phyloP scores from a whole-genome alignment of 805 yeast genomes.

The Naumovozyma castellii region DNA sequence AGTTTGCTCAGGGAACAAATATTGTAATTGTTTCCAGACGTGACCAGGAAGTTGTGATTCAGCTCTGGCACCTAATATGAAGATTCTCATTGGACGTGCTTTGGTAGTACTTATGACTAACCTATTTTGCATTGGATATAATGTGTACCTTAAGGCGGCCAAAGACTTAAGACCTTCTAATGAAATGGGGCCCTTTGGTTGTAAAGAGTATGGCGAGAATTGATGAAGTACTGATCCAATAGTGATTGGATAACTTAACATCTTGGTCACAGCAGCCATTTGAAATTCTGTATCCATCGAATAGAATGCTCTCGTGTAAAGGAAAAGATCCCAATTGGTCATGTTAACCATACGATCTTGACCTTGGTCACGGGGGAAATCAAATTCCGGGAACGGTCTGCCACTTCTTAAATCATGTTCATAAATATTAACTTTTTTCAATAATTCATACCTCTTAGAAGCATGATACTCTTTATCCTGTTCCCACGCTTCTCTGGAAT shows the following conservation, averaged over 20 bases:
- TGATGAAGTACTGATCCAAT: constrained; percentile 76
- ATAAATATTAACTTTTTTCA: constrained; percentile 80
- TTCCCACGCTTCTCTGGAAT: constrained; percentile 82
- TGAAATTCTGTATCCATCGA: constrained; percentile 97
- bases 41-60: constrained; percentile 91
- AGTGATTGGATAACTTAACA: constrained; percentile 87
- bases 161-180: constrained; percentile 88
- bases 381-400: constrained; percentile 89
- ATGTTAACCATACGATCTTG: constrained; percentile 68
- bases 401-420: constrained; percentile 95
- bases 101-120: constrained; percentile 43
- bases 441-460: constrained; percentile 53
- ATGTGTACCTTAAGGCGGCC: constrained; percentile 84
- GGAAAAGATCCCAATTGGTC: constrained; percentile 83
- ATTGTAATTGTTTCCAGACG: constrained; percentile 90
- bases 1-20: constrained; percentile 69
- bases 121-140: constrained; percentile 49
- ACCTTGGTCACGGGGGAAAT: constrained; percentile 76
- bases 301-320: constrained; percentile 84
- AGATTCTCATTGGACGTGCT: constrained; percentile 83
- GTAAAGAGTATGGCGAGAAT: constrained; percentile 71
- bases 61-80: constrained; percentile 83
- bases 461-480: constrained; percentile 64
- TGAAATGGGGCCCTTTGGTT: constrained; percentile 80
- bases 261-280: constrained; percentile 88